Percentiles rank a stretch among this genome's conserved stretches.
Conservation (phyloP, 768 basidiomycete species). For the button mushroom (Agaricus bisporus) region DNA sequence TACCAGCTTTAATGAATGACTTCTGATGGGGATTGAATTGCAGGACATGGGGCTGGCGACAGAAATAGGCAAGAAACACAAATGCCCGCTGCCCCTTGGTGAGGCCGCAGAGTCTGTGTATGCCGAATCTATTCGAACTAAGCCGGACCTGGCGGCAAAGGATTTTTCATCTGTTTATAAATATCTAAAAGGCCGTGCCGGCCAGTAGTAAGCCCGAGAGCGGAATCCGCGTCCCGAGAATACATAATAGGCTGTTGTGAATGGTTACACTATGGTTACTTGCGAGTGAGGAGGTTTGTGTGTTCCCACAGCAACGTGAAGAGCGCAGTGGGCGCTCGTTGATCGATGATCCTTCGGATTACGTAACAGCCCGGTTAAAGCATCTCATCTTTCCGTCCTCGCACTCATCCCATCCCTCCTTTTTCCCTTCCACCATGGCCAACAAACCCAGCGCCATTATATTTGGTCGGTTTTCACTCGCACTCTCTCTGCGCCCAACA, state of each 20-base stretch:
- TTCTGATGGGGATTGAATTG: not conserved
- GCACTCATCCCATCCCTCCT: not conserved
- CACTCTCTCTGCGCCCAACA: not conserved
- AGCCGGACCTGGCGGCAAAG: constrained; percentile 56
- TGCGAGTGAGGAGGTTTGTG: not conserved
- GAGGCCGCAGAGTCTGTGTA: constrained; percentile 62
- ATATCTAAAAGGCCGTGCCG: constrained; percentile 34
- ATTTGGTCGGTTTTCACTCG: not conserved
- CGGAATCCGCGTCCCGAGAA: too few relatives aligned
- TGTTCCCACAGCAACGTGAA: constrained; percentile 9
- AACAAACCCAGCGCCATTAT: constrained; percentile 10
- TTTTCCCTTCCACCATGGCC: not conserved
- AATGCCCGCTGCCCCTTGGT: constrained; percentile 59
- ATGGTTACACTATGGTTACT: too few relatives aligned
- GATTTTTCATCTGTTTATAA: constrained; percentile 83
- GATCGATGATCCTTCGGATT: constrained; percentile 10
- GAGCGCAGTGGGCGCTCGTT: constrained; percentile 8
- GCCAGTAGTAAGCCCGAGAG: not conserved
- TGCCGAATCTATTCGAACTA: constrained; percentile 39
- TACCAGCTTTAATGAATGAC: constrained; percentile 1
- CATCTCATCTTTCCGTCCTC: constrained; percentile 1
- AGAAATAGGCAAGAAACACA: constrained; percentile 45
- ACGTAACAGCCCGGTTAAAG: constrained; percentile 8
- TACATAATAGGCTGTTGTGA: too few relatives aligned
- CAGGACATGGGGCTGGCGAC: constrained; percentile 85